Evolutionary conservation across 2,329 filamentous ascomycete genomes (phyloP).

Genomic region (Paraphaeosphaeria sporulosa): DNA sequence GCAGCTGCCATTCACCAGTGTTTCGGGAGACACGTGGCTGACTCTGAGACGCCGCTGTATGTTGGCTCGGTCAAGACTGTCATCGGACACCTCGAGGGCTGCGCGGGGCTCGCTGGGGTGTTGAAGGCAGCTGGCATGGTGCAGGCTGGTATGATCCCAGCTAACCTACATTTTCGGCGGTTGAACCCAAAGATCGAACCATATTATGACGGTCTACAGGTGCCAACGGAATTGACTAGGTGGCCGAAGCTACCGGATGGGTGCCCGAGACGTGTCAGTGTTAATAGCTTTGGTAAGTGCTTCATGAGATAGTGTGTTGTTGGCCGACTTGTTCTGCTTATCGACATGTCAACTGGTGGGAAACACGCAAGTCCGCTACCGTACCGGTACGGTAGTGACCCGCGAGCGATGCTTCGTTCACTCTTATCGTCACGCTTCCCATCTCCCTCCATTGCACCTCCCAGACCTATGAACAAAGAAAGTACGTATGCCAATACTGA

Average conservation of each 20-base stretch:
- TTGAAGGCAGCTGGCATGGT: constrained; percentile 51
- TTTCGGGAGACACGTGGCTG: constrained; percentile 19
- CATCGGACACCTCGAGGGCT: neutral
- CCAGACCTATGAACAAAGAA: neutral
- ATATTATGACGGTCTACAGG: constrained; percentile 17
- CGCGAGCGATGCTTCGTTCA: no score
- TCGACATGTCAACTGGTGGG: no score
- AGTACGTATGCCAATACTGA: neutral
- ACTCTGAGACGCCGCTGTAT: neutral
- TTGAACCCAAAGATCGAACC: constrained; percentile 27
- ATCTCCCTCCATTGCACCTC: neutral
- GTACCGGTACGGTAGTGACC: no score
- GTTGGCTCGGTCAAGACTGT: neutral
- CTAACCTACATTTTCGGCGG: constrained; percentile 29
- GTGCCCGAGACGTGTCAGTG: constrained; percentile 3
- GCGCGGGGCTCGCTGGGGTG: constrained; percentile 33
- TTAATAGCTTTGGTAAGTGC: constrained; percentile 16
- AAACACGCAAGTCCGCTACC: no score
- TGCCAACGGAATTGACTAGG: constrained; percentile 14
- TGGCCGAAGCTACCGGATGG: constrained; percentile 11
- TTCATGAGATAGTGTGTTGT: neutral
- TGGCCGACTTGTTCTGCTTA: neutral
- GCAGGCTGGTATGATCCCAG: constrained; percentile 43
- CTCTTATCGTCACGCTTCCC: no score
- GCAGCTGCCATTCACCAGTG: constrained; percentile 22